Conservation (phyloP, 2,329 filamentous ascomycete species). For the Phialemoniopsis sp. region DNA sequence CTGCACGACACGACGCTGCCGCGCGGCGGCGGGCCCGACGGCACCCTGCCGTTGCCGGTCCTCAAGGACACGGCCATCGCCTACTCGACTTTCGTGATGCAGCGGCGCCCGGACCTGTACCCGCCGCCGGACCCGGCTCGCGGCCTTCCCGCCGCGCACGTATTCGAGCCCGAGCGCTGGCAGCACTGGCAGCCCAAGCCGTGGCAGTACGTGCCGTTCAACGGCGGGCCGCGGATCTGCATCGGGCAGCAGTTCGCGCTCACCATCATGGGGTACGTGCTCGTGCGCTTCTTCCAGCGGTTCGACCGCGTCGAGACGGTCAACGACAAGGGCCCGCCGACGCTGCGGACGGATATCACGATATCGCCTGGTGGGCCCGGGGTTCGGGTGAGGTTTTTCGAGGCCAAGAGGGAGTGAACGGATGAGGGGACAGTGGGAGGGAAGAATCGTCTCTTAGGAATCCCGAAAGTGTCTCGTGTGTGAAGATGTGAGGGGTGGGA, state of each 20-base stretch:
- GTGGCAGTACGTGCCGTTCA: constrained; percentile 74
- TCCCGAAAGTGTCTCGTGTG: no score
- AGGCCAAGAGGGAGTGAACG: constrained; percentile 25
- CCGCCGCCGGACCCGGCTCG: constrained; percentile 38
- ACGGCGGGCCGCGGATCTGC: constrained; percentile 69
- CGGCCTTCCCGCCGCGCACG: constrained; percentile 29
- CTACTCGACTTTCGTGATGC: constrained; percentile 70
- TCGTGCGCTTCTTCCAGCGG: constrained; percentile 68
- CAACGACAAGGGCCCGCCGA: constrained; percentile 54
- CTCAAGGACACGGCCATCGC: constrained; percentile 61
- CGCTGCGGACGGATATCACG: constrained; percentile 56
- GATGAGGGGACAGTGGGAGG: neutral
- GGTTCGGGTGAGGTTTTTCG: constrained; percentile 53
- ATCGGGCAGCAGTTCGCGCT: constrained; percentile 79
- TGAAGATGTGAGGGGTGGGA: no score
- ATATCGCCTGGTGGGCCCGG: constrained; percentile 51
- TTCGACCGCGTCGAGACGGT: constrained; percentile 60
- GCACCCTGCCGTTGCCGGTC: constrained; percentile 57
- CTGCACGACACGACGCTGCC: constrained; percentile 73
- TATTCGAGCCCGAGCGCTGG: constrained; percentile 68
- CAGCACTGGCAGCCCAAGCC: constrained; percentile 54
- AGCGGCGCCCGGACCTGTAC: constrained; percentile 62
- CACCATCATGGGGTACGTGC: constrained; percentile 70
- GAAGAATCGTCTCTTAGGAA: neutral
- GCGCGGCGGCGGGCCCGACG: constrained; percentile 62